Base-by-base conservation (phyloP, 345 rosid genomes). In the Salix viminalis region DNA sequence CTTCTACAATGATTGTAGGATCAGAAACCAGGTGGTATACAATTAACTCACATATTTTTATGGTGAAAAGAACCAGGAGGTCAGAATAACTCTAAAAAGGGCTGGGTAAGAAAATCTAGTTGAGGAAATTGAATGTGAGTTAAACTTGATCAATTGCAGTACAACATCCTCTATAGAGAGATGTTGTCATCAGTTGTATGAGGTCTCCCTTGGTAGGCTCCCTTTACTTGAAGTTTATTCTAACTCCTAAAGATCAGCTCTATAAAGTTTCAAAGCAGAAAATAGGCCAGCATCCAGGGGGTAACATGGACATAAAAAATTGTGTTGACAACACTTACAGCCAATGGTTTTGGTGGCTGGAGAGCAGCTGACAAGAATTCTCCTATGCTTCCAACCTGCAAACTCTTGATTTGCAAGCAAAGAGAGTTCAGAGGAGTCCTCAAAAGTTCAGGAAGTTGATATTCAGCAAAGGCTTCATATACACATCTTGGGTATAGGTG, bases 361-460 rank as follows among this genome's bases (percentile, higher is more conserved):
- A 96, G 87, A 23, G 98, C 98, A 79, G 99, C 89, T 69, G 97
- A 93, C 83, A 96, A 87, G 90, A 96, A 96, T 68, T 88, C 99
- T 70, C 89, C 99, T 64, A 93, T 92, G 72, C 96, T 91, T 72
- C 82, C 95, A 75, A 93, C 95, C 85, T 86, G 97, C 84, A 96
- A 86, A 80, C 98, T 91, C 86, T 96, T 96, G 77, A 96, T 96
- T 90, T 93, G 99, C 94, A 96, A 84, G 89, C 99, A 96, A 73
- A 96, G 99, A 82, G 99, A 96, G 84, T 96, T 93, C 79, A 96
- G 83, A 50, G 99, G 99, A 87, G 98, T 96, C 84, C 99, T 89
- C 89, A 96, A 79, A 82, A 96, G 98, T 76, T 96, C 99, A 12
- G 98, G 99, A 83, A 96, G 98, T 85, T 96, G 98, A 88, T 93